Percentiles rank a stretch among this genome's conserved stretches.
Evolutionary conservation across 805 yeast species (phyloP).

Genomic region (Candida lessepsii): DNA sequence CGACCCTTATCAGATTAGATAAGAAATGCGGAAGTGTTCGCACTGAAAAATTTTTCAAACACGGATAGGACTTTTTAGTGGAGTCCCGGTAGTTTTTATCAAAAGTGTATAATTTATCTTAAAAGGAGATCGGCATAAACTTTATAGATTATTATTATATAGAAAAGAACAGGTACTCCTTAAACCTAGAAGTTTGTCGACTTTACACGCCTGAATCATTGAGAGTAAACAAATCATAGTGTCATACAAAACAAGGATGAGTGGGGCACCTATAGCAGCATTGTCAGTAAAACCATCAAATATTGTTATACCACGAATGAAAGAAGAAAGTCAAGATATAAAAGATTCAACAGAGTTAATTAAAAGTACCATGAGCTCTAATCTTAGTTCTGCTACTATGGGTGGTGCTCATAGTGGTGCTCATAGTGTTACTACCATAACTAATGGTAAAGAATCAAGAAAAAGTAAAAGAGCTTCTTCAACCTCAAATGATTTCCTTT

Average conservation of each 20-base stretch:
- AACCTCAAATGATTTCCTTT: conserved; percentile 36
- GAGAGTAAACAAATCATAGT: too few relatives aligned
- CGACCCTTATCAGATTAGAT: conserved; percentile 3
- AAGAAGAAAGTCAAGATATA: not conserved
- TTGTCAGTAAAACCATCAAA: conserved; percentile 1
- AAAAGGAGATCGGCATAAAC: too few relatives aligned
- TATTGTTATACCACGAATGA: not conserved
- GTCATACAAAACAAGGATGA: not conserved
- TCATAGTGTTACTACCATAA: too few relatives aligned
- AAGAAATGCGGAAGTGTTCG: not conserved
- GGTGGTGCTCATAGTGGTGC: too few relatives aligned
- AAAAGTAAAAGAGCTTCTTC: conserved; percentile 36
- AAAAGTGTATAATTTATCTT: too few relatives aligned
- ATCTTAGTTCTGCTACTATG: not conserved
- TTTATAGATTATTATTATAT: too few relatives aligned
- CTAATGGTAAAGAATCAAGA: not conserved
- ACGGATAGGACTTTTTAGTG: not conserved
- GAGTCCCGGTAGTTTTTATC: too few relatives aligned
- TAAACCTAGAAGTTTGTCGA: too few relatives aligned
- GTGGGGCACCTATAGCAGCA: conserved; percentile 4
- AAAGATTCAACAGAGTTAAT: conserved; percentile 2
- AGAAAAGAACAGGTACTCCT: too few relatives aligned
- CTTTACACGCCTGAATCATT: too few relatives aligned
- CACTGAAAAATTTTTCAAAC: conserved; percentile 5
- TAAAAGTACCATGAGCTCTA: not conserved